Evolutionary conservation across 2,329 filamentous ascomycete genomes (phyloP).

Genomic region (Bipolaris oryzae): DNA sequence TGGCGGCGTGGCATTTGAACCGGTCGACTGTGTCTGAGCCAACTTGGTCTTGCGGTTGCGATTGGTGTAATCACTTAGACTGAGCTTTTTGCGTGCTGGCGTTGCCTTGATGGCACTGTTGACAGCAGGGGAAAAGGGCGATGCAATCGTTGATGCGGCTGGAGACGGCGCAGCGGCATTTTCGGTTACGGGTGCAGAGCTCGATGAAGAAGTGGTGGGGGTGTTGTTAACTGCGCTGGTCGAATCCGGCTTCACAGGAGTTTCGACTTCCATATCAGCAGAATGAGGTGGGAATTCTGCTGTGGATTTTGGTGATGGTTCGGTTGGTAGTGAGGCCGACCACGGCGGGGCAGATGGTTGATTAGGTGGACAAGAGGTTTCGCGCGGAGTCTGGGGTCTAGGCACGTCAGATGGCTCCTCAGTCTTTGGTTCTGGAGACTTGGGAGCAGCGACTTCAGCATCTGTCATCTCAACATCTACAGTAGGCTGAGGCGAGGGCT

Average conservation of each 20-base stretch:
- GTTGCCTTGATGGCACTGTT: constrained; percentile 50
- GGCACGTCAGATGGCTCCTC: constrained; percentile 42
- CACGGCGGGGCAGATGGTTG: constrained; percentile 46
- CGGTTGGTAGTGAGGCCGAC: constrained; percentile 25
- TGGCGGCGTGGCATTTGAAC: constrained; percentile 31
- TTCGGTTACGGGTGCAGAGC: constrained; percentile 25
- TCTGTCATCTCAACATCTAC: constrained; percentile 29
- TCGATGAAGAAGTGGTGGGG: constrained; percentile 34
- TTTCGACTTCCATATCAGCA: constrained; percentile 35
- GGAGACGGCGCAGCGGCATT: constrained; percentile 40
- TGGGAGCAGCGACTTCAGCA: constrained; percentile 19
- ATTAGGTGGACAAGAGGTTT: constrained; percentile 36
- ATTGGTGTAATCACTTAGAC: constrained; percentile 58
- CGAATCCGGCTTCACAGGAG: constrained; percentile 38
- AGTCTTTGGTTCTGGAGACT: constrained; percentile 27
- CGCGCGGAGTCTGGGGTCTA: constrained; percentile 22
- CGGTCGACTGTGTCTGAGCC: constrained; percentile 36
- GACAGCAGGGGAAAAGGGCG: constrained; percentile 49
- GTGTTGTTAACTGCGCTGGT: constrained; percentile 24
- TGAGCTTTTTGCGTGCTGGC: constrained; percentile 57
- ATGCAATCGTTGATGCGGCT: constrained; percentile 24
- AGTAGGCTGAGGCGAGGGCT: constrained; percentile 23
- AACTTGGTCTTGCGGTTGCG: constrained; percentile 52
- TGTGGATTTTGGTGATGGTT: constrained; percentile 19
- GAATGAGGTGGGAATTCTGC: constrained; percentile 21